Conservation (phyloP, 164 flowering plant species). For the Annona cherimola region DNA sequence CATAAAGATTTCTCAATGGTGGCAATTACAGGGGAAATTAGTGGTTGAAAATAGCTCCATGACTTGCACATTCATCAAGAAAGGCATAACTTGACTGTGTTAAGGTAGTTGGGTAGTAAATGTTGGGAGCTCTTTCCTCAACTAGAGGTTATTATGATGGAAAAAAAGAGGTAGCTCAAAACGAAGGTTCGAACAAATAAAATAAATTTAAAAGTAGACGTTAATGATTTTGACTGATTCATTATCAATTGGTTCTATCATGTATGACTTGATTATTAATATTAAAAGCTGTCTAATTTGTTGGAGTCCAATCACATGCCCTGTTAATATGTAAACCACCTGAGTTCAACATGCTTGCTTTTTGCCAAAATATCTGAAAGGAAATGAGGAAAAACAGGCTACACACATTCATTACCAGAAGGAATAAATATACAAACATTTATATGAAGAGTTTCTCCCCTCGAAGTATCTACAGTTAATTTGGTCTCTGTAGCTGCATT, state of each 20-base stretch:
- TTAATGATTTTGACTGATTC: not conserved
- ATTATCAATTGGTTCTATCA: not conserved
- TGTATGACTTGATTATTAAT: not conserved
- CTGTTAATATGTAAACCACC: not conserved
- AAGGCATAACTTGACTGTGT: no score
- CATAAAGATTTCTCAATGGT: no score
- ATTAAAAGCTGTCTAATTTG: not conserved
- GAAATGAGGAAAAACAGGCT: not conserved
- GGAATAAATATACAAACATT: constrained; percentile 20
- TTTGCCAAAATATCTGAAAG: not conserved
- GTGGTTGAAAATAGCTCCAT: no score
- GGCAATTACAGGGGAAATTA: no score
- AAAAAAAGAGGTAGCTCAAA: not conserved
- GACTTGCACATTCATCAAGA: no score
- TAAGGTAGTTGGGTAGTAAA: no score
- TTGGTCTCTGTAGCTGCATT: constrained; percentile 24
- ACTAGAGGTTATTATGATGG: not conserved
- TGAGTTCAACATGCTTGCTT: not conserved
- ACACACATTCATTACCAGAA: not conserved
- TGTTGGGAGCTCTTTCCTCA: not conserved
- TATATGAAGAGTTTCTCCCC: constrained; percentile 31
- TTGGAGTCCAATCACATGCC: not conserved
- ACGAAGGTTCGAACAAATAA: not conserved
- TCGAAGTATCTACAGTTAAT: constrained; percentile 28
- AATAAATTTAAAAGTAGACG: no score